Evolutionary conservation across 1,139 yeast genomes (phyloP).

Genomic region (Suhomyces choctaworum): DNA sequence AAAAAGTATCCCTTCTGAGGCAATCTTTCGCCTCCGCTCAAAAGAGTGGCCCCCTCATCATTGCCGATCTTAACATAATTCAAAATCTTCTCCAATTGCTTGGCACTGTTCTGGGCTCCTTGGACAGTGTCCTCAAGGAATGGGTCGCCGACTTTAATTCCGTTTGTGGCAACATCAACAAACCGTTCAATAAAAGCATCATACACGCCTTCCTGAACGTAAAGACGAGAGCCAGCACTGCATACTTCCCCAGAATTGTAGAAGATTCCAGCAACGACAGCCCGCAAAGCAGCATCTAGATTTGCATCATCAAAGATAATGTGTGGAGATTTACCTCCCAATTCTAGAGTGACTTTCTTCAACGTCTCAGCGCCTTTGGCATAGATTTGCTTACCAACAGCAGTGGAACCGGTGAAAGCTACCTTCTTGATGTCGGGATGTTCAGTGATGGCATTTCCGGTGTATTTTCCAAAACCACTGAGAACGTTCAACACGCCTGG

Average conservation of each 20-base stretch:
- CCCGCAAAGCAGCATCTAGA: conserved; percentile 37
- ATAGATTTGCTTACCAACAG: conserved; percentile 76
- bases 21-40: conserved; percentile 26
- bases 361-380: conserved; percentile 65
- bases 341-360: conserved; percentile 80
- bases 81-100: conserved; percentile 23
- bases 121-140: conserved; percentile 19
- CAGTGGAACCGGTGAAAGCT: conserved; percentile 86
- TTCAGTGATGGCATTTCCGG: conserved; percentile 70
- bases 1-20: conserved; percentile 28
- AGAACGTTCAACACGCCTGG: conserved; percentile 76
- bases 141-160: conserved; percentile 18
- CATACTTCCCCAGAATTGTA: conserved; percentile 26
- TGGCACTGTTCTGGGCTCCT: conserved; percentile 24
- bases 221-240: conserved; percentile 25
- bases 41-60: conserved; percentile 24
- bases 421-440: conserved; percentile 73
- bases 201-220: conserved; percentile 23
- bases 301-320: conserved; percentile 76
- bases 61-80: conserved; percentile 16
- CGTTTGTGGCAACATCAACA: conserved; percentile 18
- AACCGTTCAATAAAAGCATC: conserved; percentile 21
- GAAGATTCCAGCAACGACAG: conserved; percentile 22
- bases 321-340: conserved; percentile 87
- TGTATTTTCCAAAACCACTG: conserved; percentile 76